These are phyloP conservation scores for Sideroxylon spinosum DNA, from an alignment of 179 eudicot species.

Conservation along the genomic window DNA sequence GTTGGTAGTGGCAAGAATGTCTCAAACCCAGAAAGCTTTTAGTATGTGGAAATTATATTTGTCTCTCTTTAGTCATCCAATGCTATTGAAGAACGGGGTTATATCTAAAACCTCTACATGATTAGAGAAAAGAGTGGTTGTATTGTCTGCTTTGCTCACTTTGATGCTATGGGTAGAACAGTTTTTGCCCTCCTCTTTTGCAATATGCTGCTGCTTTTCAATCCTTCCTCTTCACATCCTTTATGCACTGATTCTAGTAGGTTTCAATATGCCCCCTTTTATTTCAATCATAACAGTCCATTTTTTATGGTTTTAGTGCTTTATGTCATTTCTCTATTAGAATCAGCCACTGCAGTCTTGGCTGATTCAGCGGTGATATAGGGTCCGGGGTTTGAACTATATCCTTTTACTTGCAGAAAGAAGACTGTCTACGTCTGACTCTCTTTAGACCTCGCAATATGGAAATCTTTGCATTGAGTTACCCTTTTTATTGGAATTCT, in stretches of 20 bases:
- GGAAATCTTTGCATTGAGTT: too few species aligned
- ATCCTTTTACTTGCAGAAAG: too few species aligned
- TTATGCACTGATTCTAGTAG: constrained; percentile 67
- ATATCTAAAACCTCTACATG: not conserved
- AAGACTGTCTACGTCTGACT: too few species aligned
- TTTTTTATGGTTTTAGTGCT: not conserved
- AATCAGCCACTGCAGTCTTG: too few species aligned
- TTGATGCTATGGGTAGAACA: constrained; percentile 32
- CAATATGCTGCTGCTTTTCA: constrained; percentile 35
- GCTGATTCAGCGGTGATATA: too few species aligned
- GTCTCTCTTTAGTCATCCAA: not conserved
- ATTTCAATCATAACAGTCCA: too few species aligned
- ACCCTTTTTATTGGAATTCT: constrained; percentile 4
- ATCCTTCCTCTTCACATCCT: constrained; percentile 42
- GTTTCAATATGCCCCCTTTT: constrained; percentile 12
- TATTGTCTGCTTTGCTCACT: constrained; percentile 11
- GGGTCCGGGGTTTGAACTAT: too few species aligned
- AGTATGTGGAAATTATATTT: not conserved
- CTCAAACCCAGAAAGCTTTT: constrained; percentile 1
- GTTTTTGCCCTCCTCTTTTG: constrained; percentile 21
- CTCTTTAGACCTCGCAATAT: too few species aligned
- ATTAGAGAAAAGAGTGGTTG: constrained; percentile 8
- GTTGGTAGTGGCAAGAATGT: not conserved
- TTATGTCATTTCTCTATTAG: too few species aligned
- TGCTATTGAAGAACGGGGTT: not conserved